Evolutionary conservation across 192 early-diverging fungal genomes (phyloP), one percentile per base, ranked within the genome.

Genomic region (Podila clonocystis): DNA sequence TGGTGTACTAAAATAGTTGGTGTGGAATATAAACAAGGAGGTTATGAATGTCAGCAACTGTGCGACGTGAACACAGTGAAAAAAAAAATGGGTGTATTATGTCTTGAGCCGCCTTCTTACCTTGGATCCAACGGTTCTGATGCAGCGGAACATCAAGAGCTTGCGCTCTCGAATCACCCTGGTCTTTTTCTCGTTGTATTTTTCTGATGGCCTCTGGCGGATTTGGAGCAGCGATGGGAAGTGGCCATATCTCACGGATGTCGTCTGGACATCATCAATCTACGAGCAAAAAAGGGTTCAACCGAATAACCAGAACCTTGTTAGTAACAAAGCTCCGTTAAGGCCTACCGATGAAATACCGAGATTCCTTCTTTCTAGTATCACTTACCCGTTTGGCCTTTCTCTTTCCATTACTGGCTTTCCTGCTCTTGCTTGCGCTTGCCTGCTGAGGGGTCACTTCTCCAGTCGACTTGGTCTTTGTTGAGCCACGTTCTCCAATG

Each of bases 401-500:
- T 30, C 70, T 69, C 55, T 83, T 83, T 19, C 58, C 49, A 8
- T n/a, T 58, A 19, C 63, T 68, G 0, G n/a, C 59, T n/a, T 83
- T 76, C 30, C 62, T 75, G 30, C 68, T 69, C 41, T 45, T 45
- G 41, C 41, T 45, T 45, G 41, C 41, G 41, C 13, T 17, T 17
- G 41, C 41, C 41, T 45, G 41, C 41, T 45, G 41, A 17, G 41
- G 2, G 2, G 15, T 17, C 13, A 15, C 41, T 17, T 45, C 41
- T 45, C 41, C 41, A 45, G 41, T 15, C 3, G 41, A 45, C 41
- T 45, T 45, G 11, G 41, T 45, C 15, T 45, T 45, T 45, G 41
- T 45, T 45, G 73, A 67, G 12, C 58, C 50, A 29, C 82, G 75
- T 52, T 87, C 83, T 19, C 89, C 89, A 66, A 91, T 86, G 45